These are phyloP conservation scores for Ganoderma resinaceum DNA, from an alignment of 1,284 basidiomycete genomes.

Conservation along the genomic window DNA sequence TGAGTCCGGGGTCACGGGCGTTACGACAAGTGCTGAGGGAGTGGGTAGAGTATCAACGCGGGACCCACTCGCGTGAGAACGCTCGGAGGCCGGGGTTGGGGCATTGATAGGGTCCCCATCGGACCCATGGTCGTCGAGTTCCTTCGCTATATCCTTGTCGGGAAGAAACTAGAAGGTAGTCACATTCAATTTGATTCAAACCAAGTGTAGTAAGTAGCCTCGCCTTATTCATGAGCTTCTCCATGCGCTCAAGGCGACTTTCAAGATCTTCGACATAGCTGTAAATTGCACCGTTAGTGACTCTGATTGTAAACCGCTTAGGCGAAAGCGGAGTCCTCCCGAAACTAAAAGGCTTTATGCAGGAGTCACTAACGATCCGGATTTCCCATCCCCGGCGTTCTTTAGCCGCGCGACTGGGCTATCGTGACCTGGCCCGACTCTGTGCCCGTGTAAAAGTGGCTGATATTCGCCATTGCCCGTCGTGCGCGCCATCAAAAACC, in stretches of 20 bases:
- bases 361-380: neutral
- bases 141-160: constrained; percentile 49
- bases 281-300: neutral
- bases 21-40: neutral
- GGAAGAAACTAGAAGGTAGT: constrained; percentile 45
- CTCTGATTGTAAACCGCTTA: too few relatives aligned
- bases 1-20: constrained; percentile 25
- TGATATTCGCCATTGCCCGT: too few relatives aligned
- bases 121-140: constrained; percentile 33
- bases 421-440: neutral
- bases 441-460: neutral
- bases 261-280: constrained; percentile 79
- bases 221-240: constrained; percentile 66
- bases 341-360: neutral
- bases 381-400: too few relatives aligned
- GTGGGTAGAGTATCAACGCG: constrained; percentile 21
- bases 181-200: neutral
- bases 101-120: neutral
- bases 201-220: constrained; percentile 30
- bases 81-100: constrained; percentile 34
- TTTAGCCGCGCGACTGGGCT: neutral
- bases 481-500: neutral
- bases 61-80: constrained; percentile 11
- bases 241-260: constrained; percentile 73
- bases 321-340: too few relatives aligned